A percentile compares a stretch with the other conserved stretches of the same genome.
These are phyloP conservation scores for Acarospora socialis DNA, from an alignment of 2,329 filamentous ascomycete species.

Conservation along the genomic window DNA sequence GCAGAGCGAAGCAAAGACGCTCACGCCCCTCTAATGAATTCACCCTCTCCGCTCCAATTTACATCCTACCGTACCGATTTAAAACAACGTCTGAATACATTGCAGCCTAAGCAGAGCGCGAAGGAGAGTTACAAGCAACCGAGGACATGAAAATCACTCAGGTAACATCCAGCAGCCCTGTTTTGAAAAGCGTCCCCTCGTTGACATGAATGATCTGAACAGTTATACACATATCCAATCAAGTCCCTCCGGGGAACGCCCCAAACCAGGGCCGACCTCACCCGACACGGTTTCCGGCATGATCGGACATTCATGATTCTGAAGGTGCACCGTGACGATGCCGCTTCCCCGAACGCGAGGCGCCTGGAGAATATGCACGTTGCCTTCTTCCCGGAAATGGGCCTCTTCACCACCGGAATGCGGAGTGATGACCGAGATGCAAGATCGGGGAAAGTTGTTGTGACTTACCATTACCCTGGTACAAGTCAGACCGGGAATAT, in stretches of 20 bases:
- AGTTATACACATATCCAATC: conserved; percentile 61
- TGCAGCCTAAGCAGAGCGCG: too few relatives aligned
- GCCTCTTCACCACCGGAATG: conserved; percentile 49
- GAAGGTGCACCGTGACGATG: conserved; percentile 9
- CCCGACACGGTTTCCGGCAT: conserved; percentile 46
- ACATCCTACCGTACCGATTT: too few relatives aligned
- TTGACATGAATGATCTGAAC: conserved; percentile 2
- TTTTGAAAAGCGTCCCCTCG: background rate
- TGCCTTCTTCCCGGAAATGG: conserved; percentile 41
- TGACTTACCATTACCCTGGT: conserved; percentile 23
- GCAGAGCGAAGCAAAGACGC: too few relatives aligned
- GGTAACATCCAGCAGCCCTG: background rate
- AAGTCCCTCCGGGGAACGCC: conserved; percentile 53
- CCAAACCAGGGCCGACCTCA: conserved; percentile 39
- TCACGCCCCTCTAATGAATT: too few relatives aligned
- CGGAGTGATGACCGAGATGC: conserved; percentile 15
- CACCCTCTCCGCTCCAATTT: too few relatives aligned
- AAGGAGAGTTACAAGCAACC: too few relatives aligned
- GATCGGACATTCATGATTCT: conserved; percentile 61
- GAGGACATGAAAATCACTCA: conserved; percentile 1
- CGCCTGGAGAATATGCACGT: conserved; percentile 46
- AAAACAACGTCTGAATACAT: too few relatives aligned
- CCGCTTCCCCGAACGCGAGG: conserved; percentile 10
- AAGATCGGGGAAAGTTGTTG: conserved; percentile 26
- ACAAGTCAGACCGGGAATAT: conserved; percentile 27